Conservation (phyloP, 768 basidiomycete species). For the Russula abietina region DNA sequence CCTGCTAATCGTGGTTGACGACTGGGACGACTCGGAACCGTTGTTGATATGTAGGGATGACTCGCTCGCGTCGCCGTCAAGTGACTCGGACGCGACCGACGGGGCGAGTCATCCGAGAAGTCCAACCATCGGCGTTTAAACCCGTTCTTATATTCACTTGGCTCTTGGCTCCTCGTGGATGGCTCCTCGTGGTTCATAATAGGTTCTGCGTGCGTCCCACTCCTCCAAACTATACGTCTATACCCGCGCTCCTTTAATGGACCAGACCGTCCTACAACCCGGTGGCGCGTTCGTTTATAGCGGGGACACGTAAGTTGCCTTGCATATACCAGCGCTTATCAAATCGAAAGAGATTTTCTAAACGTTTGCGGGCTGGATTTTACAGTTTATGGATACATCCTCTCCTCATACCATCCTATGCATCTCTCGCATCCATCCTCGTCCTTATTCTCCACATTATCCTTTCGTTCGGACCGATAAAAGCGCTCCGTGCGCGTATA, state of each 20-base stretch:
- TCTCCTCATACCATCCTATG: slow-evolving; percentile 18
- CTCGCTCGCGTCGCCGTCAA: no score
- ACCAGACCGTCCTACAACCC: neutral
- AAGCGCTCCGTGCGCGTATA: neutral
- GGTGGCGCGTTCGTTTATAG: neutral
- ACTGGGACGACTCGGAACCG: no score
- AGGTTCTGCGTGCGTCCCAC: no score
- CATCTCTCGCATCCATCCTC: slow-evolving; percentile 5
- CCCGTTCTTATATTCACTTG: no score
- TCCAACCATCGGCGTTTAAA: no score
- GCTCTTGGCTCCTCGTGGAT: no score
- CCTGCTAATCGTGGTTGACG: no score
- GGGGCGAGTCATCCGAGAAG: no score
- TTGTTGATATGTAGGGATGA: no score
- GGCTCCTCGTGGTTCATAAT: no score
- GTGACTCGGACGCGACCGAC: no score
- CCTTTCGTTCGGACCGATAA: neutral
- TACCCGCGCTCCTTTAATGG: neutral
- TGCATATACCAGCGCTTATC: neutral
- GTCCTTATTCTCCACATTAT: slow-evolving; percentile 7
- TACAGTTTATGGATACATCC: slow-evolving; percentile 17
- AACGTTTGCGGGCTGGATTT: neutral
- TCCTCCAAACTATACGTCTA: neutral
- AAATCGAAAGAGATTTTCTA: neutral
- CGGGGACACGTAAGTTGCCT: slow-evolving; percentile 5